Evolutionary conservation across 2,329 filamentous ascomycete species (phyloP).

Genomic region (Trichoderma sp.): DNA sequence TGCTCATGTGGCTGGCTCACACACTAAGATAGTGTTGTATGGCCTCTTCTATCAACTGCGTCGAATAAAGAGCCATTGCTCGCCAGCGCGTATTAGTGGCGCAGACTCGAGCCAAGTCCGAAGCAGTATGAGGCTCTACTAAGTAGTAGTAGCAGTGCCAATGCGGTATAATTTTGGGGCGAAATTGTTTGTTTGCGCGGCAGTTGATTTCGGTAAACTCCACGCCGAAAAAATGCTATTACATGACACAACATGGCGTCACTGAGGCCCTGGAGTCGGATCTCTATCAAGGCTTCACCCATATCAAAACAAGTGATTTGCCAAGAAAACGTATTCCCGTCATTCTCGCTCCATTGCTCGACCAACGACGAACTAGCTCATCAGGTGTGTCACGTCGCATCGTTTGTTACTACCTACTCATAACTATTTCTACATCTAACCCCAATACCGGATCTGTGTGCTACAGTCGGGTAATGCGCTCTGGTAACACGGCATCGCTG

Average conservation of each 20-base stretch:
- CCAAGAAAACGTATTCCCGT: neutral
- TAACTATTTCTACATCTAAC: constrained; percentile 7
- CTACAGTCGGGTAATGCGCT: constrained; percentile 4
- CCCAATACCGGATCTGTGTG: neutral
- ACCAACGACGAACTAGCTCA: neutral
- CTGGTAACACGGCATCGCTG: constrained; percentile 5
- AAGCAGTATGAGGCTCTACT: neutral
- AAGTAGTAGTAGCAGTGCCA: neutral
- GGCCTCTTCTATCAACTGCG: neutral
- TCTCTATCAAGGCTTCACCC: neutral
- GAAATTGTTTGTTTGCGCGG: neutral
- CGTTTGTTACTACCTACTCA: neutral
- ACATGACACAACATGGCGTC: neutral
- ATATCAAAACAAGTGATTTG: neutral
- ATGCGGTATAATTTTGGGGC: too few species aligned
- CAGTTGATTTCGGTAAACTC: neutral
- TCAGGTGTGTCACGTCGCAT: neutral
- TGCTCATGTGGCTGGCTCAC: neutral
- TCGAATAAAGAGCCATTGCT: neutral
- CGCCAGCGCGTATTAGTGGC: neutral
- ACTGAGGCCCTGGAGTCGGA: neutral
- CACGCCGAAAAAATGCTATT: neutral
- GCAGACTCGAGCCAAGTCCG: neutral
- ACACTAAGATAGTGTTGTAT: neutral
- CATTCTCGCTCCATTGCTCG: neutral